Evolutionary conservation across 2,329 filamentous ascomycete species (phyloP), one percentile per base, ranked within the genome.

Genomic region (Byssothecium circinans): DNA sequence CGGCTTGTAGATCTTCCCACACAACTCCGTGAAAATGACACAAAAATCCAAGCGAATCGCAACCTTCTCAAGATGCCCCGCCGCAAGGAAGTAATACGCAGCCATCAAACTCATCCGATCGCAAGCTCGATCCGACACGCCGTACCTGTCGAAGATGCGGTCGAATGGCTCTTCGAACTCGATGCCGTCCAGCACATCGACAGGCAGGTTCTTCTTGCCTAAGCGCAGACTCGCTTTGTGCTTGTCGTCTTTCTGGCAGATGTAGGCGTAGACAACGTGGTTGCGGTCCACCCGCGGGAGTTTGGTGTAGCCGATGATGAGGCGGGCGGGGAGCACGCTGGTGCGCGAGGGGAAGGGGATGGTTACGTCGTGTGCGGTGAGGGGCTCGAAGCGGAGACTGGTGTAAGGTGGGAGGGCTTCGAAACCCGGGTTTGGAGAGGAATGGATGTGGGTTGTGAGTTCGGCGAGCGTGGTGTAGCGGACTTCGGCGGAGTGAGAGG

Each of bases 81-180:
- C 38, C 4, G 44, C 44, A 17, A 47, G 44, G 17, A 47, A 47
- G 38, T 41, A 47, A 11, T 23, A 42, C 10, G 38, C 44, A 8
- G 33, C 38, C 37, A 47, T 20, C 2, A 17, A 22, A 22, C 30
- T 19, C 2, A 47, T 29, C 6, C 27, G 34, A 25, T 37, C 32
- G 8, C 30, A 23, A 8, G 38, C 17, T 14, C 44, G 37, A 7
- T 42, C 44, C 1, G 30, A 36, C 17, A 30, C 20, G 4, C 32
- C 38, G 20, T 41, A 42, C 18, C 10, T 19, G 17, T 36, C 32
- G 32, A 41, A 47, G 12, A 41, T 37, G 2, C 11, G 12, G 30
- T 42, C 38, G 38, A 47, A 47, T 18, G 44, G 44, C 11, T 2
- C 15, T 8, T 37, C 15, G 22, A 40, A 47, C 1, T 41, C 14